phyloP scores from a whole-genome alignment of 768 basidiomycete species.

The Amyloporia xantha region DNA sequence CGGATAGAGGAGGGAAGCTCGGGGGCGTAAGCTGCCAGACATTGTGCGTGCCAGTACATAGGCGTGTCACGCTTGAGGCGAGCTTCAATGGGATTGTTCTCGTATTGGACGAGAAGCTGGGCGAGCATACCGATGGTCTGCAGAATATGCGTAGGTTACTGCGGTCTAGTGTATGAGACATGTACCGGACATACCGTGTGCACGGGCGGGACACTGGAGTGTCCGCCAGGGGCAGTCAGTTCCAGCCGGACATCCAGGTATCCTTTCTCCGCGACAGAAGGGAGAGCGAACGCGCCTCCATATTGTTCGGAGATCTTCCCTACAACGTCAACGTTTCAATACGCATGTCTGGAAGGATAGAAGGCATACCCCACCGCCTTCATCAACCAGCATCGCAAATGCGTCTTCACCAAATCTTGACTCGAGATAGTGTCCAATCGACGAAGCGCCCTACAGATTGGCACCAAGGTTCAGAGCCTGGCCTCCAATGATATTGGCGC shows the following conservation, averaged over 20 bases:
- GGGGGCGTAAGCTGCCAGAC: conserved; percentile 37
- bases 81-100: conserved; percentile 35
- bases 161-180: too few relatives aligned
- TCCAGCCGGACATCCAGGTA: conserved; percentile 36
- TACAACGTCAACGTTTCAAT: conserved; percentile 4
- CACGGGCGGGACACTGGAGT: conserved; percentile 44
- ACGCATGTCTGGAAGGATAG: background rate
- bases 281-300: conserved; percentile 27
- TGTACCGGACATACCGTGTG: conserved; percentile 39
- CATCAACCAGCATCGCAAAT: conserved; percentile 52
- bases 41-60: conserved; percentile 32
- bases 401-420: conserved; percentile 41
- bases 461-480: too few relatives aligned
- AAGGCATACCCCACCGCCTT: conserved; percentile 35
- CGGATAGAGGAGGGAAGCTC: conserved; percentile 27
- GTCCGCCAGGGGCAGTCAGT: conserved; percentile 44
- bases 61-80: conserved; percentile 27
- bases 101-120: conserved; percentile 38
- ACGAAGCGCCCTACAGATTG: conserved; percentile 34
- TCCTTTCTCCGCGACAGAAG: conserved; percentile 35
- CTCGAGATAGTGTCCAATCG: conserved; percentile 35
- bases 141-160: too few relatives aligned
- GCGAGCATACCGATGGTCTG: conserved; percentile 50
- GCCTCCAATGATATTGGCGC: background rate
- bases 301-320: conserved; percentile 23